Evolutionary conservation across 2,329 filamentous ascomycete species (phyloP).

Genomic region (Neopestalotiopsis sp.): DNA sequence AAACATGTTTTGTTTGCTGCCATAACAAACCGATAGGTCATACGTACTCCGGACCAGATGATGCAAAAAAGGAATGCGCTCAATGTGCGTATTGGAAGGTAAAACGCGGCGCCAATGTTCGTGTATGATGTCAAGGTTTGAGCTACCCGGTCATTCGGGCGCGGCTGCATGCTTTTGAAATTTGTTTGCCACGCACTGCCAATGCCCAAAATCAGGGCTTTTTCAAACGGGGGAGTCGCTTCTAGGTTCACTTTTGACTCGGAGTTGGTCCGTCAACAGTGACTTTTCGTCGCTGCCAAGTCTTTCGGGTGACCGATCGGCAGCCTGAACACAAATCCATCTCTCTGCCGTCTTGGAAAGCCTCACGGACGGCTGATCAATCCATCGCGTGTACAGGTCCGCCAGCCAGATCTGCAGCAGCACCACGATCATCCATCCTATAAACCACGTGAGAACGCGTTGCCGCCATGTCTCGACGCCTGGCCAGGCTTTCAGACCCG

Average conservation of each 20-base stretch:
- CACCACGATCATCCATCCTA: not conserved
- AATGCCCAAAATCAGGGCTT: not conserved
- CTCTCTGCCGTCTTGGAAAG: not conserved
- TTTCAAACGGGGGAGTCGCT: not conserved
- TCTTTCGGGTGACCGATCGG: not conserved
- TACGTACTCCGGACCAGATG: not conserved
- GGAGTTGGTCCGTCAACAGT: not conserved
- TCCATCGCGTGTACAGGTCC: not conserved
- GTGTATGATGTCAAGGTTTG: not conserved
- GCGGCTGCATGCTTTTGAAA: not conserved
- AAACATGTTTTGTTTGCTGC: not conserved
- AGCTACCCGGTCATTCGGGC: not conserved
- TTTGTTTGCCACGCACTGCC: not conserved
- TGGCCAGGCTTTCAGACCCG: slow-evolving; percentile 24
- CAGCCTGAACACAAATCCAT: slow-evolving; percentile 5
- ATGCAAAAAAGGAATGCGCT: not conserved
- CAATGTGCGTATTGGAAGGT: slow-evolving; percentile 3
- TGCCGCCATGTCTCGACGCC: not conserved
- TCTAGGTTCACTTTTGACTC: not conserved
- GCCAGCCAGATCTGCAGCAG: slow-evolving; percentile 5
- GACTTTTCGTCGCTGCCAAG: not conserved
- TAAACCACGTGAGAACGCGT: not conserved
- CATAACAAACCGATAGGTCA: not conserved
- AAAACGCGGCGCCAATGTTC: not conserved
- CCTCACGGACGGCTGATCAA: not conserved